phyloP scores from a whole-genome alignment of 805 yeast species.

The Hanseniaspora nectarophila region DNA sequence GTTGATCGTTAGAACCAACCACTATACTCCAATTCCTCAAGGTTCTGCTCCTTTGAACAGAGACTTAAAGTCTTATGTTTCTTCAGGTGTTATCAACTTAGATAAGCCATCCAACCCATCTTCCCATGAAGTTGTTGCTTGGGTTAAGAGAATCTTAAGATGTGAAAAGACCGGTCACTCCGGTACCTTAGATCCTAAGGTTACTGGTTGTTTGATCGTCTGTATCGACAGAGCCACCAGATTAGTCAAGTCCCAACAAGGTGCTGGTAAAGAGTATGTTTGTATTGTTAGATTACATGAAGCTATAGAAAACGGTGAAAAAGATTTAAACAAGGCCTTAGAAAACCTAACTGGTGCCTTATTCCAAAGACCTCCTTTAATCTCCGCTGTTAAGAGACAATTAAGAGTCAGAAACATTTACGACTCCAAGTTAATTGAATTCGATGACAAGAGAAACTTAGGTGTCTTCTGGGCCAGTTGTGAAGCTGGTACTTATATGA shows the following conservation, averaged over 20 bases:
- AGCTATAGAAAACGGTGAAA: constrained; percentile 67
- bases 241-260: constrained; percentile 95
- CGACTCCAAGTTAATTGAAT: constrained; percentile 89
- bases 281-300: constrained; percentile 95
- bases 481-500: constrained; percentile 99
- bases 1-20: constrained; percentile 87
- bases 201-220: constrained; percentile 95
- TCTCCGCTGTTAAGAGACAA: constrained; percentile 98
- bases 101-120: constrained; percentile 98
- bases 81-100: constrained; percentile 91
- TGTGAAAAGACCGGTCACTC: constrained; percentile 98
- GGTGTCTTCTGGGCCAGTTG: constrained; percentile 99
- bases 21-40: constrained; percentile 92
- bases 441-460: constrained; percentile 89
- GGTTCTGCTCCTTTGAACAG: constrained; percentile 92
- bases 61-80: constrained; percentile 77
- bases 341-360: constrained; percentile 97
- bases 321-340: constrained; percentile 72
- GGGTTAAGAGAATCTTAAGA: constrained; percentile 93
- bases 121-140: constrained; percentile 97
- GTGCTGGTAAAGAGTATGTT: constrained; percentile 99
- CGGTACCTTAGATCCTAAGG: constrained; percentile 97
- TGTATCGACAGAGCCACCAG: constrained; percentile 97
- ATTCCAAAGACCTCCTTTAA: constrained; percentile 98
- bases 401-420: constrained; percentile 95